These are phyloP conservation scores for Santalum album DNA, from an alignment of 164 flowering plant genomes.

Conservation along the genomic window DNA sequence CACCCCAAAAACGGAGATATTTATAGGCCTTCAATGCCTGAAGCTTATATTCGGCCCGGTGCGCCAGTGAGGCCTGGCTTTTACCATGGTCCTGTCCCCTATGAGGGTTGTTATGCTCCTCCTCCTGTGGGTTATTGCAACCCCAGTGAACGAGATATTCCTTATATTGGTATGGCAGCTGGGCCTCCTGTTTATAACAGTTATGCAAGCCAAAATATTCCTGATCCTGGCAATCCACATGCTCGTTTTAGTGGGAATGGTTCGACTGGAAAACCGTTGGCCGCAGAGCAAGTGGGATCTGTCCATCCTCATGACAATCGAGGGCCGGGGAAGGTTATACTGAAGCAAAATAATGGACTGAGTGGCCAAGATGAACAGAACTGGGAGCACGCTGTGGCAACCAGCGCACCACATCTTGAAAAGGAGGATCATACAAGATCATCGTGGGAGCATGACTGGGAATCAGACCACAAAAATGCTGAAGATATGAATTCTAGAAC, in stretches of 20 bases:
- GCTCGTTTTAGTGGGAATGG: conserved; percentile 41
- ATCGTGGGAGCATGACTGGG: conserved; percentile 34
- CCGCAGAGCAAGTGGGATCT: conserved; percentile 40
- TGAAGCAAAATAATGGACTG: conserved; percentile 61
- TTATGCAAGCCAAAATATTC: conserved; percentile 37
- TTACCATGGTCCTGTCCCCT: conserved; percentile 66
- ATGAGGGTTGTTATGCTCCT: conserved; percentile 78
- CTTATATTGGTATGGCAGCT: conserved; percentile 49
- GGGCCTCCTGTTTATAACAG: conserved; percentile 55
- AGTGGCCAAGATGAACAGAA: conserved; percentile 38
- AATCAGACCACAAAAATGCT: conserved; percentile 26
- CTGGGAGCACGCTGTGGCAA: conserved; percentile 25
- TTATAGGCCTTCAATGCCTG: conserved; percentile 60
- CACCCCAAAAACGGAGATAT: conserved; percentile 59
- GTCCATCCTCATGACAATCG: conserved; percentile 34
- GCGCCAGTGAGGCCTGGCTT: conserved; percentile 81
- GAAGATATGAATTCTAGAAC: conserved; percentile 28
- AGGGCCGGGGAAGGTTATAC: conserved; percentile 51
- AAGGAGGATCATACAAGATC: conserved; percentile 22
- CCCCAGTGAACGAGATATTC: conserved; percentile 52
- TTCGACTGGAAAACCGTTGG: conserved; percentile 19
- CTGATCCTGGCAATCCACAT: conserved; percentile 40
- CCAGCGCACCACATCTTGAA: conserved; percentile 16
- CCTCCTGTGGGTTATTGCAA: conserved; percentile 65
- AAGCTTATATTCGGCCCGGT: conserved; percentile 61